Base-by-base conservation (phyloP, 2,329 filamentous ascomycete species). In the Scopulariopsis brevicaulis region DNA sequence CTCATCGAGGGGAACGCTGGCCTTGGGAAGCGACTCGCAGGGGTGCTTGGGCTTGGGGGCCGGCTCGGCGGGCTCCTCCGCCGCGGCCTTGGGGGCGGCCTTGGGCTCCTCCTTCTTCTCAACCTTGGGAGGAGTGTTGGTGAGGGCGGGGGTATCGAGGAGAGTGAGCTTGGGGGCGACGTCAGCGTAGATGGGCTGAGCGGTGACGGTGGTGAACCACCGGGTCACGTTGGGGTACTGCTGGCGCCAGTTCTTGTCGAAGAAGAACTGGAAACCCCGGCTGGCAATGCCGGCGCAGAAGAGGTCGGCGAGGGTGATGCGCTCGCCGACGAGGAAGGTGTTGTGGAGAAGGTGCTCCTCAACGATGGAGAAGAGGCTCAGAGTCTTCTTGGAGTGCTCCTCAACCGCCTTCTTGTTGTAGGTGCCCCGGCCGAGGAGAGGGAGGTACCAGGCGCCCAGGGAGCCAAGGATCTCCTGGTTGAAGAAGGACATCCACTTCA, bases 361-460 rank as follows among this genome's bases (percentile, higher is more conserved):
- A 58, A 94, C 77, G 65, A 89, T 82, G 62, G 77, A 74, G 66
- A 96, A 68, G 65, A 80, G 84, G 79, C 86, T 87, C 66, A 82
- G 74, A 60, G 87, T 76, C 62, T 73, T 78, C 79, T 90, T 89
- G 71, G 83, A 77, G 65, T 82, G 76, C 32, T 96, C 90, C 58
- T 97, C 93, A 62, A 94, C 87, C 69, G 77, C 79, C 89, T 96
- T 96, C 90, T 97, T 99, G 87, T 96, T 97, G 85, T 97, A 99
- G 65, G 85, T 78, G 67, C 84, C 83, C 68, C 80, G 77, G 71
- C 94, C 94, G 66, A 90, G 73, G 65, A 97, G 85, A 66, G 94
- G 94, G 65, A 82, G 82, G 85, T 89, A 94, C 90, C 90, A 96
- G 72, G 74, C 80, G 76, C 80, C 86, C 65, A 97, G 77, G 64